Evolutionary conservation across 352 stramenopile species (phyloP).

Genomic region (Globisporangium paddicum): DNA sequence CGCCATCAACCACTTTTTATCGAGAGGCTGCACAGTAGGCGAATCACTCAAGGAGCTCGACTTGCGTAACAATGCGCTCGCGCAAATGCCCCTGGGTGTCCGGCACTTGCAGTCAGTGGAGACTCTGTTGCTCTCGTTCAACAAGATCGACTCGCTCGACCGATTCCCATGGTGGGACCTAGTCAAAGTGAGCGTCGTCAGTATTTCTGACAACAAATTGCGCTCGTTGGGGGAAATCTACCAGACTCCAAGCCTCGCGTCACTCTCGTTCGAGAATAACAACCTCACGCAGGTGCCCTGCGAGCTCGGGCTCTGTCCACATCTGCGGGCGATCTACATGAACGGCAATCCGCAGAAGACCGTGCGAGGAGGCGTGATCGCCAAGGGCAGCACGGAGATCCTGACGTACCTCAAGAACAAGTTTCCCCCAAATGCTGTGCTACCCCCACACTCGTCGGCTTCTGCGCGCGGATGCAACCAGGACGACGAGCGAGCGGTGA

Average conservation of each 20-base stretch:
- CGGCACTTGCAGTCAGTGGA: slow-evolving; percentile 36
- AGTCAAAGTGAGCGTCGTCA: slow-evolving; percentile 44
- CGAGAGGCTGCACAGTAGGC: slow-evolving; percentile 10
- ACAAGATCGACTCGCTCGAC: slow-evolving; percentile 68
- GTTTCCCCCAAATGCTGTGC: slow-evolving; percentile 32
- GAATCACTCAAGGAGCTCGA: slow-evolving; percentile 59
- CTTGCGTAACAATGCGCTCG: slow-evolving; percentile 63
- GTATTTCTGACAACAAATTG: slow-evolving; percentile 77
- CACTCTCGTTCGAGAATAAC: slow-evolving; percentile 85
- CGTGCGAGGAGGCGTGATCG: slow-evolving; percentile 61
- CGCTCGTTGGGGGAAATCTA: slow-evolving; percentile 60
- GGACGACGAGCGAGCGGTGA: background rate
- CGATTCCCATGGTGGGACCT: slow-evolving; percentile 52
- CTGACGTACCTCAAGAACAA: slow-evolving; percentile 81
- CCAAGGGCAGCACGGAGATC: slow-evolving; percentile 73
- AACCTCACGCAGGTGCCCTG: slow-evolving; percentile 56
- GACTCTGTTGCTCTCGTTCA: slow-evolving; percentile 65
- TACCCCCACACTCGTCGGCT: slow-evolving; percentile 11
- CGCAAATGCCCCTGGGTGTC: slow-evolving; percentile 33
- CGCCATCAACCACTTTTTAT: slow-evolving; percentile 40
- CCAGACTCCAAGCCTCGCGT: slow-evolving; percentile 46
- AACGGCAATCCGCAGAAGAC: slow-evolving; percentile 85
- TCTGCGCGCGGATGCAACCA: background rate
- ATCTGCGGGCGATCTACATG: slow-evolving; percentile 72
- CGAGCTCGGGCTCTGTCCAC: slow-evolving; percentile 57